Evolutionary conservation across 78 protist genomes (phyloP).

Genomic region (Dictyostelium capitatum): DNA sequence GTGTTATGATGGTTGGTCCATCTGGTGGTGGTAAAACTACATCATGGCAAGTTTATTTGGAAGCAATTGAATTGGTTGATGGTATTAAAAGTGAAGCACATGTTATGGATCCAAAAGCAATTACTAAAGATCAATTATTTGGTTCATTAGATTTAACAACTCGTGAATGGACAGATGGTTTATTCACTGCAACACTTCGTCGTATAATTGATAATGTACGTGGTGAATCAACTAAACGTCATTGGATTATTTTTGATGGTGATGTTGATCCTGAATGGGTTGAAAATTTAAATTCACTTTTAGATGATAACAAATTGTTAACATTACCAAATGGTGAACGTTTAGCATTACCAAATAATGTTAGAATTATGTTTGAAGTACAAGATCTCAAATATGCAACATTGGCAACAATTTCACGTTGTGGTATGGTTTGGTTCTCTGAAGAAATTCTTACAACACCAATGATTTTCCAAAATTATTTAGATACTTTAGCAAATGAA

Average conservation of each 20-base stretch:
- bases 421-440: conserved; percentile 99
- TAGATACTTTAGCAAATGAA: conserved; percentile 57
- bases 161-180: conserved; percentile 99
- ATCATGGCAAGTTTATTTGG: conserved; percentile 93
- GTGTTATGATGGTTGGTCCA: conserved; percentile 98
- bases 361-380: conserved; percentile 97
- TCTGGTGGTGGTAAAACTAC: conserved; percentile 96
- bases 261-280: conserved; percentile 99
- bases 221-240: conserved; percentile 88
- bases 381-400: conserved; percentile 97
- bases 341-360: conserved; percentile 94
- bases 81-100: conserved; percentile 59
- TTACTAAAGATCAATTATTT: conserved; percentile 96
- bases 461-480: conserved; percentile 85
- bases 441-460: conserved; percentile 88
- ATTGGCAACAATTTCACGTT: conserved; percentile 98
- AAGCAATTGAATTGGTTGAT: conserved; percentile 86
- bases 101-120: conserved; percentile 98
- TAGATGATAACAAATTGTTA: conserved; percentile 98
- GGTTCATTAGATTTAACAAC: conserved; percentile 98
- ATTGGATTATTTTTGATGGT: conserved; percentile 99
- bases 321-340: conserved; percentile 99
- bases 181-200: conserved; percentile 95
- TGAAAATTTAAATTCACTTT: conserved; percentile 98
- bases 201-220: conserved; percentile 91